Conservation (phyloP, 495 filamentous ascomycete genomes). For the Podospora anserina region DNA sequence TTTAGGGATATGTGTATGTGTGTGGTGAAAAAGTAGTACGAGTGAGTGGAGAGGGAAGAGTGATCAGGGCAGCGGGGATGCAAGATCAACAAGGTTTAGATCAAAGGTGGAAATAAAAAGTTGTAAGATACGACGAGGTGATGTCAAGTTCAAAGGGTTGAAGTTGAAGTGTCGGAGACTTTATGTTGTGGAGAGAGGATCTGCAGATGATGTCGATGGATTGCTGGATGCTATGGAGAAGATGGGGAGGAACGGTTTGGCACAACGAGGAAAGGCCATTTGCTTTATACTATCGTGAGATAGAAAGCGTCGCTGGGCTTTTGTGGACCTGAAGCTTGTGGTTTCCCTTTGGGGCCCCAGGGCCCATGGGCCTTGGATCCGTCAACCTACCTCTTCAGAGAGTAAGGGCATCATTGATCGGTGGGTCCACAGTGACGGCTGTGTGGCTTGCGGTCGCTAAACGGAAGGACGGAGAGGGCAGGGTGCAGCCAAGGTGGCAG, state of each 20-base stretch:
- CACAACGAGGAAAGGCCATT: background rate
- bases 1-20: conserved; percentile 7
- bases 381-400: background rate
- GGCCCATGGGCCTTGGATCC: conserved; percentile 7
- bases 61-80: background rate
- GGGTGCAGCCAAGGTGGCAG: background rate
- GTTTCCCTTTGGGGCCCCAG: conserved; percentile 1
- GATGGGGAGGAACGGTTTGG: background rate
- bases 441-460: conserved; percentile 9
- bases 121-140: background rate
- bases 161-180: background rate
- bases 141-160: background rate
- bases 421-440: conserved; percentile 14
- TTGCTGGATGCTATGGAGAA: background rate
- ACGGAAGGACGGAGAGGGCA: conserved; percentile 12
- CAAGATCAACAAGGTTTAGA: background rate
- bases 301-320: background rate
- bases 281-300: conserved; percentile 12
- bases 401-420: conserved; percentile 10
- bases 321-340: conserved; percentile 7
- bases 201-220: background rate
- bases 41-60: background rate
- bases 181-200: background rate
- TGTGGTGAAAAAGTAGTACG: background rate
- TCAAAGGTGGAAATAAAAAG: background rate